A percentile compares a stretch with the other conserved stretches of the same genome.
These are phyloP conservation scores for Suhomyces panamericanus DNA, from an alignment of 1,139 yeast genomes.

Conservation along the genomic window DNA sequence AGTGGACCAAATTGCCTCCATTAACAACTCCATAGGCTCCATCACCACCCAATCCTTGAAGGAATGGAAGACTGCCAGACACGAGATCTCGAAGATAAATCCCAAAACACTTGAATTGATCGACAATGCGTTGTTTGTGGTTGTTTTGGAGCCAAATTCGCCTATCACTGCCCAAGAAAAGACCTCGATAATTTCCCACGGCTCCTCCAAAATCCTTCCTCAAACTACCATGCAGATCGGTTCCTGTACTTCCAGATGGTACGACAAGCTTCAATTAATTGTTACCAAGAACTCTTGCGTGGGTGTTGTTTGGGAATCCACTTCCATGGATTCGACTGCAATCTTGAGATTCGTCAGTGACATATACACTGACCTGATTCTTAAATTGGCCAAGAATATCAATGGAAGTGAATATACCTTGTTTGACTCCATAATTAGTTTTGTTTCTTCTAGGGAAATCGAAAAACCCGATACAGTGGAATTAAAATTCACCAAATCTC, in stretches of 20 bases:
- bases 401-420: constrained; percentile 70
- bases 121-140: constrained; percentile 66
- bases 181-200: constrained; percentile 57
- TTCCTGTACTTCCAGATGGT: constrained; percentile 77
- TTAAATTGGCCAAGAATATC: constrained; percentile 68
- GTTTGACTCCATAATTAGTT: constrained; percentile 46
- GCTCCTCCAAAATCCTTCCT: constrained; percentile 56
- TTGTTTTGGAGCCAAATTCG: constrained; percentile 52
- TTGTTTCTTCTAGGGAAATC: constrained; percentile 38
- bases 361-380: constrained; percentile 70
- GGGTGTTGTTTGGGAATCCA: constrained; percentile 73
- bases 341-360: constrained; percentile 73
- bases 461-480: constrained; percentile 45
- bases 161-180: constrained; percentile 55
- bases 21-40: constrained; percentile 63
- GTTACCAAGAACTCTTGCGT: constrained; percentile 72
- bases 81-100: constrained; percentile 49
- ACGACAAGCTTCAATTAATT: constrained; percentile 70
- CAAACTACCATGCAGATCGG: constrained; percentile 65
- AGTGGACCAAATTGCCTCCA: constrained; percentile 41
- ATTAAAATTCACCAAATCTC: constrained; percentile 53
- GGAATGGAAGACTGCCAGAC: constrained; percentile 62
- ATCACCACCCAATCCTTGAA: constrained; percentile 67
- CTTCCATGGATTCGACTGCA: constrained; percentile 78
- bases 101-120: constrained; percentile 45